Evolutionary conservation across 202 grass and related monocot species (phyloP).

Genomic region (Schoenoplectus tabernaemontani): DNA sequence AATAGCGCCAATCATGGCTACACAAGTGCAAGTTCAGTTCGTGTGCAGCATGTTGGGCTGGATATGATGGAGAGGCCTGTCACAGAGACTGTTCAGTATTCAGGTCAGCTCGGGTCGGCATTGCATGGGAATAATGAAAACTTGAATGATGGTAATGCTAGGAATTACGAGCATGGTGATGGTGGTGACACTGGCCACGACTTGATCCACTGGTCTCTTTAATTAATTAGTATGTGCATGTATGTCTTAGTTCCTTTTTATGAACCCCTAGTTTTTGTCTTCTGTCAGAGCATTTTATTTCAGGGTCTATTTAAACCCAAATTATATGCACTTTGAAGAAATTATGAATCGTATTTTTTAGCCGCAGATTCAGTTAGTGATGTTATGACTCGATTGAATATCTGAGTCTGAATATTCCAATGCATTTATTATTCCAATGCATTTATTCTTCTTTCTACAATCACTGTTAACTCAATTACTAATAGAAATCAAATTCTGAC

Average conservation of each 20-base stretch:
- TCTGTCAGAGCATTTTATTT: conserved; percentile 19
- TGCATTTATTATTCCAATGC: neutral
- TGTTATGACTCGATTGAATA: neutral
- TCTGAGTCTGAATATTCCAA: neutral
- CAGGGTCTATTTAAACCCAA: neutral
- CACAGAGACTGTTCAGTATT: conserved; percentile 6
- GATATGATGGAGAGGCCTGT: conserved; percentile 6
- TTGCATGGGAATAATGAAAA: conserved; percentile 3
- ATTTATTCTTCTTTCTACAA: neutral
- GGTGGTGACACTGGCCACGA: conserved; percentile 6
- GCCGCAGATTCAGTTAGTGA: neutral
- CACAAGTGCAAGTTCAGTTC: neutral
- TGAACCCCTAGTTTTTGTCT: neutral
- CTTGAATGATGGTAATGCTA: neutral
- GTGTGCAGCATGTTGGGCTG: conserved; percentile 8
- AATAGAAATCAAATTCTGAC: no score
- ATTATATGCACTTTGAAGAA: no score
- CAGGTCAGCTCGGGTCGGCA: conserved; percentile 17
- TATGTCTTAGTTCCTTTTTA: neutral
- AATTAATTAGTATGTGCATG: neutral
- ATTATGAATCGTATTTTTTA: neutral
- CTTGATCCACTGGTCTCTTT: conserved; percentile 28
- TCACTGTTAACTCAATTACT: neutral
- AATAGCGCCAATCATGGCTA: neutral
- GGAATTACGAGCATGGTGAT: conserved; percentile 21